phyloP scores from a whole-genome alignment of 768 basidiomycete genomes.

The Suillus lakei region DNA sequence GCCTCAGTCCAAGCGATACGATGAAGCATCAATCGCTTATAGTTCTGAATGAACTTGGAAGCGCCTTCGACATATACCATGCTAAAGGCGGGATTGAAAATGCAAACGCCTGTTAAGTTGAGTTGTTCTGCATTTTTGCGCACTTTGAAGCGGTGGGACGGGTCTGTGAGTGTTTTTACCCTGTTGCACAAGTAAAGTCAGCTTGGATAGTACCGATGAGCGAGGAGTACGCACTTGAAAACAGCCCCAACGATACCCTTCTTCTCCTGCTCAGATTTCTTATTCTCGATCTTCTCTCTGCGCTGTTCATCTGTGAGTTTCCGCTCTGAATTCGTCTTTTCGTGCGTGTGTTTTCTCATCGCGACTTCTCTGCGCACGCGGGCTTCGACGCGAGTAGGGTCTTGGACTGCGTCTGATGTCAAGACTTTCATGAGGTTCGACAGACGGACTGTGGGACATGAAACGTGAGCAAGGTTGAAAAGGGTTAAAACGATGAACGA shows the following conservation, averaged over 20 bases:
- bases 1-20: conserved; percentile 96
- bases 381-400: conserved; percentile 97
- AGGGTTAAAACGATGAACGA: too few species aligned
- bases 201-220: neutral
- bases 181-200: conserved; percentile 41
- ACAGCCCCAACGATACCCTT: conserved; percentile 82
- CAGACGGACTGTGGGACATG: conserved; percentile 68
- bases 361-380: conserved; percentile 93
- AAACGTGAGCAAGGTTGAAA: neutral
- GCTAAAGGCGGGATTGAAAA: conserved; percentile 88
- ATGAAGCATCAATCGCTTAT: conserved; percentile 83
- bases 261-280: conserved; percentile 88
- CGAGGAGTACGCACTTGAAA: conserved; percentile 72
- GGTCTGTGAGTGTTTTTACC: conserved; percentile 88
- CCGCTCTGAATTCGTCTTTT: conserved; percentile 91
- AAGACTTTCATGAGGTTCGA: conserved; percentile 98
- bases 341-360: conserved; percentile 85
- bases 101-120: conserved; percentile 84
- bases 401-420: conserved; percentile 95
- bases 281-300: conserved; percentile 82
- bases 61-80: conserved; percentile 96
- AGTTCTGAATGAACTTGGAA: conserved; percentile 81
- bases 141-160: conserved; percentile 94
- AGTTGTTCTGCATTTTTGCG: conserved; percentile 95
- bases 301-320: conserved; percentile 92